phyloP scores from a whole-genome alignment of 768 basidiomycete genomes.

The Termitomyces sp. region DNA sequence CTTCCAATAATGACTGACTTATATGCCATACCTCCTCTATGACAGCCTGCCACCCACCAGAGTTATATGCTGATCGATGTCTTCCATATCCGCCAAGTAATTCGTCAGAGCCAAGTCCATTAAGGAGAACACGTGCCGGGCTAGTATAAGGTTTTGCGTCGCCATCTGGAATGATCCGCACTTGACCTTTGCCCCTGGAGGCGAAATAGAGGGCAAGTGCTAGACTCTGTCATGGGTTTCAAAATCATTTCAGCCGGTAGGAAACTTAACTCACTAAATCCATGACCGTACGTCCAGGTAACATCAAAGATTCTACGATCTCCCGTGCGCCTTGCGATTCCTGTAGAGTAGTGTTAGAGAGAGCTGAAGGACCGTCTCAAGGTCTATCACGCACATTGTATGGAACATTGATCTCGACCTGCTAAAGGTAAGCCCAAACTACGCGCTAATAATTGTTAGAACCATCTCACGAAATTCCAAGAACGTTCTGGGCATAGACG shows the following conservation, averaged over 20 bases:
- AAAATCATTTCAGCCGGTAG: background rate
- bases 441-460: background rate
- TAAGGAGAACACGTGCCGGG: constrained; percentile 77
- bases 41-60: constrained; percentile 68
- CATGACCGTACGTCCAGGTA: constrained; percentile 79
- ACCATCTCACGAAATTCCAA: constrained; percentile 79
- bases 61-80: constrained; percentile 71
- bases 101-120: constrained; percentile 93
- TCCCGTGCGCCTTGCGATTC: constrained; percentile 59
- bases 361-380: background rate
- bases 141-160: constrained; percentile 56
- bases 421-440: background rate
- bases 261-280: constrained; percentile 60
- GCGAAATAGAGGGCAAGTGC: constrained; percentile 93
- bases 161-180: constrained; percentile 32
- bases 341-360: constrained; percentile 27
- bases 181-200: constrained; percentile 67
- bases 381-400: constrained; percentile 47
- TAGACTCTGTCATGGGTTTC: constrained; percentile 61
- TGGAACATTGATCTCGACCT: constrained; percentile 85
- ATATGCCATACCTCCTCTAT: constrained; percentile 63
- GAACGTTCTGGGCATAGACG: constrained; percentile 67
- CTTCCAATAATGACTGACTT: background rate
- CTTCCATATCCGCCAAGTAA: constrained; percentile 91
- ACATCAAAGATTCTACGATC: constrained; percentile 67